Evolutionary conservation across 257 asterid genomes (phyloP).

Genomic region (Plantago ovata): DNA sequence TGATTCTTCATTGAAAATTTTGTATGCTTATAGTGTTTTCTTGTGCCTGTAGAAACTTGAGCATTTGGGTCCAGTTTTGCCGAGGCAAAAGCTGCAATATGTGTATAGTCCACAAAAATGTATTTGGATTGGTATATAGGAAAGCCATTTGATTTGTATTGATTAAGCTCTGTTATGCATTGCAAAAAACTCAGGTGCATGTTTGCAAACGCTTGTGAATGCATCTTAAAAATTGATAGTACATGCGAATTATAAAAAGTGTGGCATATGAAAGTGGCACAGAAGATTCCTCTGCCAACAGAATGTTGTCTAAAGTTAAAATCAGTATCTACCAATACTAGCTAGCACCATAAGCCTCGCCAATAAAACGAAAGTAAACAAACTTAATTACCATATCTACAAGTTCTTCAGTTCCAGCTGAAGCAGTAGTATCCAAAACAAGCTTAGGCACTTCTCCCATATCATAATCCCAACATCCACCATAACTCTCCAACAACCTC

Average conservation of each 20-base stretch:
- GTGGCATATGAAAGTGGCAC: no score
- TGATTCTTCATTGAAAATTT: slow-evolving; percentile 40
- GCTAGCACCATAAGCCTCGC: no score
- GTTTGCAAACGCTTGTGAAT: neutral
- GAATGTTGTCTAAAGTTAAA: no score
- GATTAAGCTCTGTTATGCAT: neutral
- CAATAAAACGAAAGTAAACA: no score
- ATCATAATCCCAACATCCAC: slow-evolving; percentile 76
- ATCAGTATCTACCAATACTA: no score
- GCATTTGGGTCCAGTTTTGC: slow-evolving; percentile 31
- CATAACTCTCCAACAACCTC: slow-evolving; percentile 51
- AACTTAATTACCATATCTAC: no score
- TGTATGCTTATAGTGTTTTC: slow-evolving; percentile 24
- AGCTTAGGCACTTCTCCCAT: slow-evolving; percentile 49
- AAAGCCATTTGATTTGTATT: slow-evolving; percentile 28
- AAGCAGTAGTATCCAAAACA: slow-evolving; percentile 70
- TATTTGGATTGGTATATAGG: slow-evolving; percentile 34
- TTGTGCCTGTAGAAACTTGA: slow-evolving; percentile 33
- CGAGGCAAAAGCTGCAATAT: slow-evolving; percentile 25
- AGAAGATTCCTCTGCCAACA: no score
- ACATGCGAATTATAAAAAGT: no score
- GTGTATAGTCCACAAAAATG: slow-evolving; percentile 37
- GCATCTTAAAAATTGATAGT: no score
- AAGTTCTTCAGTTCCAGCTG: no score
- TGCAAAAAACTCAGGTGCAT: no score